These are phyloP conservation scores for Paracoccidioides lutzii DNA, from an alignment of 2,329 filamentous ascomycete genomes.

Conservation along the genomic window DNA sequence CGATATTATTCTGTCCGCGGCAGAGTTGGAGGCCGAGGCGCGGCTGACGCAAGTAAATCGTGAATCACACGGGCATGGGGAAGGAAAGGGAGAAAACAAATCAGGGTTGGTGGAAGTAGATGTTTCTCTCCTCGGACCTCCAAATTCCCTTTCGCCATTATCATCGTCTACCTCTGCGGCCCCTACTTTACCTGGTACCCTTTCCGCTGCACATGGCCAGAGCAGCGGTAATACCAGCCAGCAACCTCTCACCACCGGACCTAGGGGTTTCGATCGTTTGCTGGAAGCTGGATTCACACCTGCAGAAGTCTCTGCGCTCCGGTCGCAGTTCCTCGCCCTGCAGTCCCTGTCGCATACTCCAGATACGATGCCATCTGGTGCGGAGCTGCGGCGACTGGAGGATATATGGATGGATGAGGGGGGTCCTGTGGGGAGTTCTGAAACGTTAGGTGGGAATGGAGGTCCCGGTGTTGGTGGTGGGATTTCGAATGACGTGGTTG, in stretches of 20 bases:
- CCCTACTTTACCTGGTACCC: background rate
- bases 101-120: background rate
- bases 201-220: background rate
- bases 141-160: background rate
- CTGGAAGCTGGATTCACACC: conserved; percentile 68
- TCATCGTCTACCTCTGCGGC: background rate
- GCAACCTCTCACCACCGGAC: conserved; percentile 39
- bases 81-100: background rate
- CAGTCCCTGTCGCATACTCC: conserved; percentile 72
- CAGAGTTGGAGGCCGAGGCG: conserved; percentile 59
- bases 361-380: conserved; percentile 73
- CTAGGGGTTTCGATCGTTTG: conserved; percentile 78
- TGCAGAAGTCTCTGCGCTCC: conserved; percentile 69
- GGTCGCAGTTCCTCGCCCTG: conserved; percentile 78
- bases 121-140: background rate
- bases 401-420: conserved; percentile 77
- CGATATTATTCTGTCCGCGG: conserved; percentile 52
- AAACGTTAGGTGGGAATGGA: conserved; percentile 27
- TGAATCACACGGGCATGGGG: conserved; percentile 7
- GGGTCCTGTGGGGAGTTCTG: conserved; percentile 12
- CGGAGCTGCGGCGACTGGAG: conserved; percentile 64
- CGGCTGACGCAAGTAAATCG: conserved; percentile 18
- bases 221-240: background rate
- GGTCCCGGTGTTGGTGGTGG: conserved; percentile 25
- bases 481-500: conserved; percentile 26